These are phyloP conservation scores for Thielaviopsis ethacetica DNA, from an alignment of 2,329 filamentous ascomycete species.

Conservation along the genomic window DNA sequence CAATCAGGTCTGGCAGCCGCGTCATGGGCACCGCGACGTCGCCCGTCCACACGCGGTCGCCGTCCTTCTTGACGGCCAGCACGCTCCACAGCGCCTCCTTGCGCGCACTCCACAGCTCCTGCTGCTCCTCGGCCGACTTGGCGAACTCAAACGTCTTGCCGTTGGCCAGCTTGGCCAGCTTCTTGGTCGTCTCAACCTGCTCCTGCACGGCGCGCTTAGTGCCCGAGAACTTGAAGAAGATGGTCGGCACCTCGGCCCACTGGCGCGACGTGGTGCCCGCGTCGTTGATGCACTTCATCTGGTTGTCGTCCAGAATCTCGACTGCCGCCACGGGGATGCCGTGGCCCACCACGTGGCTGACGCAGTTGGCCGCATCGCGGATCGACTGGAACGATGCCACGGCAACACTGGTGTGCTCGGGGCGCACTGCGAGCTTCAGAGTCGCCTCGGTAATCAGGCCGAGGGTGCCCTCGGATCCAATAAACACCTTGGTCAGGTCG, in stretches of 20 bases:
- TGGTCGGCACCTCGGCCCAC: slow-evolving; percentile 58
- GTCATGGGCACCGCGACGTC: slow-evolving; percentile 76
- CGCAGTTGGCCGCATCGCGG: slow-evolving; percentile 60
- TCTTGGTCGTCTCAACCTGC: slow-evolving; percentile 52
- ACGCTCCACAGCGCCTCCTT: slow-evolving; percentile 76
- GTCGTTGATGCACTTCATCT: slow-evolving; percentile 58
- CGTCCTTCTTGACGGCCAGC: slow-evolving; percentile 46
- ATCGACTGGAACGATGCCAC: slow-evolving; percentile 45
- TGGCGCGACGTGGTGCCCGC: slow-evolving; percentile 47
- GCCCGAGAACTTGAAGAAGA: slow-evolving; percentile 75
- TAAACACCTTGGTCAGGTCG: slow-evolving; percentile 76
- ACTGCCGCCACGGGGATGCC: slow-evolving; percentile 81
- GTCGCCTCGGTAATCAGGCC: slow-evolving; percentile 84
- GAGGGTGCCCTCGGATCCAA: slow-evolving; percentile 82
- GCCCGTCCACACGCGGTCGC: slow-evolving; percentile 69
- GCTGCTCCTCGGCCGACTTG: slow-evolving; percentile 48
- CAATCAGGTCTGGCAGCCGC: slow-evolving; percentile 56
- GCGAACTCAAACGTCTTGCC: slow-evolving; percentile 67
- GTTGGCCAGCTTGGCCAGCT: slow-evolving; percentile 42
- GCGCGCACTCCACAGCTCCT: slow-evolving; percentile 65
- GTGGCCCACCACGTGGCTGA: slow-evolving; percentile 60
- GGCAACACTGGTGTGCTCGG: slow-evolving; percentile 65
- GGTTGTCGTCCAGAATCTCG: slow-evolving; percentile 80
- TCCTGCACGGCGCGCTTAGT: slow-evolving; percentile 58
- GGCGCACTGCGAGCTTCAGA: slow-evolving; percentile 69